Conservation (phyloP, 352 stramenopile species). For the Globisporangium parvum region DNA sequence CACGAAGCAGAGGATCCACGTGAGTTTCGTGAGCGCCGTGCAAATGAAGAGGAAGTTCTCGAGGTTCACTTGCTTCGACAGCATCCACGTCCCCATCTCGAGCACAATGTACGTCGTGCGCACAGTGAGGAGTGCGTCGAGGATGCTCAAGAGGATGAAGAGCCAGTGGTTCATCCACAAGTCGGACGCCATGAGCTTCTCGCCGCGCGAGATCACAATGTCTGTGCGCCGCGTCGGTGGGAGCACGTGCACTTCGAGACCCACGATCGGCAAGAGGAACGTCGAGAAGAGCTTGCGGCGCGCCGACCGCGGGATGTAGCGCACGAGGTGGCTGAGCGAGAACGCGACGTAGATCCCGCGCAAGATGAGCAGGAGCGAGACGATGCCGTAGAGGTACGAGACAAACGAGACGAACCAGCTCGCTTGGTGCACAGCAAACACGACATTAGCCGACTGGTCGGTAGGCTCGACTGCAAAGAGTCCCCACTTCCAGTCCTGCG, state of each 20-base stretch:
- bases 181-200: conserved; percentile 45
- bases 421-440: conserved; percentile 29
- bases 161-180: conserved; percentile 71
- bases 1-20: conserved; percentile 45
- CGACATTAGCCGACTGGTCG: conserved; percentile 32
- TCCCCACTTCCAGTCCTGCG: conserved; percentile 30
- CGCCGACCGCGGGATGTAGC: conserved; percentile 25
- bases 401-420: conserved; percentile 30
- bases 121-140: conserved; percentile 37
- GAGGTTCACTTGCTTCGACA: conserved; percentile 33
- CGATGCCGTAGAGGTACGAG: conserved; percentile 34
- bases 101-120: conserved; percentile 38
- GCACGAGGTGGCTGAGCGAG: conserved; percentile 24
- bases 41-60: conserved; percentile 53
- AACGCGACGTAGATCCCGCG: conserved; percentile 34
- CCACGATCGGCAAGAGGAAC: conserved; percentile 38
- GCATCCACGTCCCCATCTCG: conserved; percentile 48
- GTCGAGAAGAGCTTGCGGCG: conserved; percentile 20
- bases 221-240: conserved; percentile 27
- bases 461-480: conserved; percentile 34
- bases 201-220: conserved; percentile 23
- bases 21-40: conserved; percentile 34
- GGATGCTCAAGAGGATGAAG: conserved; percentile 47
- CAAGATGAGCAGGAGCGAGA: conserved; percentile 36
- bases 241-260: conserved; percentile 21